Evolutionary conservation across 2,329 filamentous ascomycete species (phyloP).

Genomic region (Alternaria hordeiaustralica): DNA sequence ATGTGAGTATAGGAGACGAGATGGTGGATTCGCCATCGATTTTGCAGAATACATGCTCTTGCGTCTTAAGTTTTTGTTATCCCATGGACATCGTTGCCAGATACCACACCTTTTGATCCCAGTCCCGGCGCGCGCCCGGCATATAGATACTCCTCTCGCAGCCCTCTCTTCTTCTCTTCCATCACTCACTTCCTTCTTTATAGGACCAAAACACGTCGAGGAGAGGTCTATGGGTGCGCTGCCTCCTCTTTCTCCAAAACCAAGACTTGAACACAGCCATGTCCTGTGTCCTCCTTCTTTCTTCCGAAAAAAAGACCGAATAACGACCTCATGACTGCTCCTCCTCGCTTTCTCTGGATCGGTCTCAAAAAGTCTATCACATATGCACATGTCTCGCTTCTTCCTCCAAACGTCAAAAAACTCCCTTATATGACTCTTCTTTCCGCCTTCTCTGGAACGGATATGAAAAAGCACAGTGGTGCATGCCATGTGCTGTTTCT

Average conservation of each 20-base stretch:
- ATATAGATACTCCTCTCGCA: neutral
- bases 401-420: neutral
- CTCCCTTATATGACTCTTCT: accelerated
- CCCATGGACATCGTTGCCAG: neutral
- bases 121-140: neutral
- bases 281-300: neutral
- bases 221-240: neutral
- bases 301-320: too few relatives aligned
- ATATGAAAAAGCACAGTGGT: neutral
- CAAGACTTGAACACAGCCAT: neutral
- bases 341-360: neutral
- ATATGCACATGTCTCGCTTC: neutral
- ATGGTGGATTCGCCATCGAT: neutral
- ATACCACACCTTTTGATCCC: neutral
- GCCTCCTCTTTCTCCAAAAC: neutral
- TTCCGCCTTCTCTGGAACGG: neutral
- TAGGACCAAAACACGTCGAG: neutral
- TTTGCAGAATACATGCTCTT: neutral
- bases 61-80: neutral
- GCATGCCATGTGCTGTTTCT: neutral
- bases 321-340: neutral
- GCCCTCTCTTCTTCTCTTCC: neutral
- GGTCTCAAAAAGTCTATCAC: accelerated
- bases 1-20: neutral
- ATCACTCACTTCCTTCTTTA: neutral